Evolutionary conservation across 2,329 filamentous ascomycete species (phyloP).

Genomic region (Cyphellophora europaea): DNA sequence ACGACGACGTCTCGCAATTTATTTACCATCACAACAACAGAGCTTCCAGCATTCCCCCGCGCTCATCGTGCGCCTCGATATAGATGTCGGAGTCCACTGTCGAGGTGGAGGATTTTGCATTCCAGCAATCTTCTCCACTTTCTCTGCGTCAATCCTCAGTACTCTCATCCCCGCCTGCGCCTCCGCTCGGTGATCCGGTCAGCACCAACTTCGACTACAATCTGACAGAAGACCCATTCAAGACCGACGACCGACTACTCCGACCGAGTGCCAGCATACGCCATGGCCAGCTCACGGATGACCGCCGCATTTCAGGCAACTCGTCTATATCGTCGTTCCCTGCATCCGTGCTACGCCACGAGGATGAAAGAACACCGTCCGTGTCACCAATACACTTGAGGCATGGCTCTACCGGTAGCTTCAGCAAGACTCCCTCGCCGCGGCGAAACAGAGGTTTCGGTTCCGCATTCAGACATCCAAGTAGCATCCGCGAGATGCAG

Average conservation of each 20-base stretch:
- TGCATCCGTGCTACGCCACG: conserved; percentile 13
- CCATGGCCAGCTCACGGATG: background rate
- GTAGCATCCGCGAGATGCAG: conserved; percentile 35
- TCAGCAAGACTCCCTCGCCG: background rate
- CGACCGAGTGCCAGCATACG: background rate
- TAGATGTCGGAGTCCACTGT: no score
- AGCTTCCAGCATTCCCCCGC: no score
- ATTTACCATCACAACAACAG: no score
- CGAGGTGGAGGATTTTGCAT: conserved; percentile 6
- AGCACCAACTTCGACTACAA: no score
- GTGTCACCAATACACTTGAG: no score
- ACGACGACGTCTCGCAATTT: no score
- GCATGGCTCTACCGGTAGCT: background rate
- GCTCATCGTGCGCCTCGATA: no score
- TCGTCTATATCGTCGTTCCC: conserved; percentile 20
- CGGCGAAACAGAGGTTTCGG: conserved; percentile 6
- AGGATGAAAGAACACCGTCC: conserved; percentile 9
- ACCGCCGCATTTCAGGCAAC: conserved; percentile 10
- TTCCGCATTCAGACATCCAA: conserved; percentile 33
- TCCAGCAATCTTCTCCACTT: conserved; percentile 15
- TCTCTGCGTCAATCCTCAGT: conserved; percentile 11
- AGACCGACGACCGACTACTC: background rate
- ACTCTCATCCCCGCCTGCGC: conserved; percentile 6
- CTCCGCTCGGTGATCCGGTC: conserved; percentile 4
- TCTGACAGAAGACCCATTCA: background rate